A percentile compares a stretch with the other conserved stretches of the same genome.
Evolutionary conservation across 2,329 filamentous ascomycete species (phyloP).

Genomic region (Trichoderma harzianum): DNA sequence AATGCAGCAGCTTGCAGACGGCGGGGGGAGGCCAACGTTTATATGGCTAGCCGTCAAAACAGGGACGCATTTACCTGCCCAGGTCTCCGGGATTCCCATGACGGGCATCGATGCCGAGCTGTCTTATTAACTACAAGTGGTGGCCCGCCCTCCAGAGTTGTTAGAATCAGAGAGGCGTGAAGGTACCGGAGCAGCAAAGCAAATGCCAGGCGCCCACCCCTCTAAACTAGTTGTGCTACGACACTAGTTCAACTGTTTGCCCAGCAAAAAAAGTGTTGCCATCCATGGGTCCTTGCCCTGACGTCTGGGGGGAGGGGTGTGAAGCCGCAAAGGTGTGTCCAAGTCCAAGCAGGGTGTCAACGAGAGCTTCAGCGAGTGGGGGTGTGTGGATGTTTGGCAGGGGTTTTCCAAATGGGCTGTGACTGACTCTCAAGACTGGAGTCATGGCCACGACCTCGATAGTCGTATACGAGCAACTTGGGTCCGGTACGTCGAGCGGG

Average conservation of each 20-base stretch:
- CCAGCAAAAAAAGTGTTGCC: background rate
- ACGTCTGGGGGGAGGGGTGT: background rate
- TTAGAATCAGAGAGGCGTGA: constrained; percentile 11
- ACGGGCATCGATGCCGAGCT: constrained; percentile 18
- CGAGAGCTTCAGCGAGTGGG: constrained; percentile 12
- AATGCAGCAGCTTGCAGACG: constrained; percentile 17
- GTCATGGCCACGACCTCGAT: background rate
- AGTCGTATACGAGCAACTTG: background rate
- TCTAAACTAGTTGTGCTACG: background rate
- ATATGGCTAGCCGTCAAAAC: constrained; percentile 16
- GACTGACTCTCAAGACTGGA: background rate
- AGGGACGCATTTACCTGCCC: constrained; percentile 13
- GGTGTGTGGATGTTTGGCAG: constrained; percentile 16
- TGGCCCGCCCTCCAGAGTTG: constrained; percentile 13
- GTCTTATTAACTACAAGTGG: constrained; percentile 13
- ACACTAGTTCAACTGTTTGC: constrained; percentile 4
- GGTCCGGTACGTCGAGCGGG: background rate
- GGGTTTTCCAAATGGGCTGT: background rate
- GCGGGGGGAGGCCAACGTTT: constrained; percentile 17
- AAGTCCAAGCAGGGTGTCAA: background rate
- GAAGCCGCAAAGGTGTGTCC: background rate
- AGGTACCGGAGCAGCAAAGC: constrained; percentile 10
- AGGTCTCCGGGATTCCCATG: constrained; percentile 18
- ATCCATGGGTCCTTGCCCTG: constrained; percentile 7
- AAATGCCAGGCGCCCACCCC: background rate